Base-by-base conservation (phyloP, 345 rosid genomes). In the Populus nigra region DNA sequence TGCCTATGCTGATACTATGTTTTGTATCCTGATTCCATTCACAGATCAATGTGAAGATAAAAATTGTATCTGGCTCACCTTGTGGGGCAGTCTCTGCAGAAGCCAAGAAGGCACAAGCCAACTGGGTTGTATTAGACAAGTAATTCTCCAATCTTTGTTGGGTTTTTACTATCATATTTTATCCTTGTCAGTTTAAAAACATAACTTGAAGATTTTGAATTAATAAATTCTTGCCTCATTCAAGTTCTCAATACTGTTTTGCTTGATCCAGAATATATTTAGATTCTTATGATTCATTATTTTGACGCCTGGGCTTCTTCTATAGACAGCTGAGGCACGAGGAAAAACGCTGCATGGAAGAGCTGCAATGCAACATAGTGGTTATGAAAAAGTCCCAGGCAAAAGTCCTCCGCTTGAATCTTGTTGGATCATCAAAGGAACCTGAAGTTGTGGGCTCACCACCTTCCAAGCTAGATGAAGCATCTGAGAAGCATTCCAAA, bases 91-190 rank as follows among this genome's bases (percentile, higher is more conserved):
- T 96, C 69, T 92, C 97, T 65, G 83, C 88, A 1, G 99, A 96
- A 86, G 92, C 98, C 65, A 96, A 88, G 88, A 90, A 68, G 81
- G 84, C 83, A 1, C 87, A 85, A 77, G 98, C 94, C 27, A 91
- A 86, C 79, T 96, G 99, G 99, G 98, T 96, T 68, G 94, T 96
- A 27, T 78, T 96, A 43, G 99, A 96, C 90, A 96, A 92, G 99
- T 96, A 88, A 89, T 66, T n/a, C 53, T 71, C 77, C 27, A 5
- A 63, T 68, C 45, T 69, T 17, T 27, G 27, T 74, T 7, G 22
- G 61, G 13, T 55, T 63, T 63, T 63, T 9, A 59, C n/a, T 67
- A 65, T 61, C 72, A 31, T 47, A 29, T 29, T 50, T 63, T 57
- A 10, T 62, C 69, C 57, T 13, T 68, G 41, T 36, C 65, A 59